phyloP scores from a whole-genome alignment of 208 protist species.

The Leishmania mexicana region DNA sequence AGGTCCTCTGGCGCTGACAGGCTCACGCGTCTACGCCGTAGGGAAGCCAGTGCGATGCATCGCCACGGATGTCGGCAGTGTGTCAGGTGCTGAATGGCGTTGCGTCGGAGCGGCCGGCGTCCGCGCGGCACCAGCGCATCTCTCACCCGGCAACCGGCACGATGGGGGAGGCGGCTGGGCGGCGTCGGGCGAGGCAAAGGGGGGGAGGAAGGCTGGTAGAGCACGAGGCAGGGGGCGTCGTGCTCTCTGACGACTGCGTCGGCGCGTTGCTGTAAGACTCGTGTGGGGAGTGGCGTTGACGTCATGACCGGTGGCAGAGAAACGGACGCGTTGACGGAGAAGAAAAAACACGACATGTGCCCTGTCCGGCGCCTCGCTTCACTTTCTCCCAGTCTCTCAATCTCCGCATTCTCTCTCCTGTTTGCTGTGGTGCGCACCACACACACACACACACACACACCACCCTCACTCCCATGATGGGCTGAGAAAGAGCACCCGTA shows the following conservation, averaged over 20 bases:
- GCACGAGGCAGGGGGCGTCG: neutral
- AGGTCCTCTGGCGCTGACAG: neutral
- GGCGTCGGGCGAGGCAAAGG: neutral
- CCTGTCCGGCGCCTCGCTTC: neutral
- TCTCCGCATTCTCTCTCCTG: neutral
- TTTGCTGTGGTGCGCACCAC: neutral
- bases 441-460: neutral
- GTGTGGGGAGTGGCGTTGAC: neutral
- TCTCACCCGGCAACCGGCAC: neutral
- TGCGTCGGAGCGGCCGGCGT: neutral
- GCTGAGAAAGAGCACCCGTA: neutral
- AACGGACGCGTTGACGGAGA: neutral
- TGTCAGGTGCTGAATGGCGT: neutral
- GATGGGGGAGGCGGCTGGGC: neutral
- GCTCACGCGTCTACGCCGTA: neutral
- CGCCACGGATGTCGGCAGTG: neutral
- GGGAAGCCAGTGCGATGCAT: neutral
- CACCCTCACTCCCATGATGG: neutral
- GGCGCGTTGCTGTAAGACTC: neutral
- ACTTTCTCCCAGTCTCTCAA: neutral
- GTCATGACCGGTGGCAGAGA: neutral
- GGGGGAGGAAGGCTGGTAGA: neutral
- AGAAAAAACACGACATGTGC: neutral
- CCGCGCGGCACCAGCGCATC: neutral
- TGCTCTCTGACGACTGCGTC: neutral